Evolutionary conservation across 2,329 filamentous ascomycete species (phyloP), one percentile per base, ranked within the genome.

Genomic region (Chaetomiaceae sp.): DNA sequence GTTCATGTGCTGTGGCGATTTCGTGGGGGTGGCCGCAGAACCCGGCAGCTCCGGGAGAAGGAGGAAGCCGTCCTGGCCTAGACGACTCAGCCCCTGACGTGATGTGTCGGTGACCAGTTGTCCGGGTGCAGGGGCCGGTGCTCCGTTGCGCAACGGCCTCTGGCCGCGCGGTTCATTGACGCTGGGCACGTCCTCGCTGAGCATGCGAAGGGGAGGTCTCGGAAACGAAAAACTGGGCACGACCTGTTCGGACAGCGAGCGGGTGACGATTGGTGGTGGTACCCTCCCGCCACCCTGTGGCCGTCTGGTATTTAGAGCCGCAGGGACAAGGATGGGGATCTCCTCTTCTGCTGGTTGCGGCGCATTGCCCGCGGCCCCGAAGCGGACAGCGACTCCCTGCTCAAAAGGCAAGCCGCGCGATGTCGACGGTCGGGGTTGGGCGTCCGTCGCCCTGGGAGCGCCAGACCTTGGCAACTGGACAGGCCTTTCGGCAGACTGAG

Each of bases 191-290:
- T 27, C 33, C 14, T 27, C 36, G 29, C 20, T 19, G n/a, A 11
- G 10, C 19, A 35, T 44, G 7, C 10, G 26, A 7, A 15, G 18
- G 22, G 35, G 15, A 6, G 36, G 35, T 38, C 30, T 38, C 4
- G 48, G 39, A 12, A 50, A 35, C 29, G 50, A 47, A 12, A 37
- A 47, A 36, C 38, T 46, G 7, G 50, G 32, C 14, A 35, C 34
- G 14, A 35, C 32, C 30, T 30, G 30, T 14, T 22, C 18, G 6
- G 44, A 26, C 7, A 37, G 43, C n/a, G 30, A 11, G 19, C 27
- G 38, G 15, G 29, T 24, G 8, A 15, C n/a, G 19, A 8, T 19
- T 6, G 37, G 39, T 15, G 38, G 38, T 18, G 45, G 38, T 2
- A 22, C 9, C 6, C 33, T 38, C 15, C 3, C 24, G 1, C 17